phyloP scores from a whole-genome alignment of 768 basidiomycete species.

The Chiua virens region DNA sequence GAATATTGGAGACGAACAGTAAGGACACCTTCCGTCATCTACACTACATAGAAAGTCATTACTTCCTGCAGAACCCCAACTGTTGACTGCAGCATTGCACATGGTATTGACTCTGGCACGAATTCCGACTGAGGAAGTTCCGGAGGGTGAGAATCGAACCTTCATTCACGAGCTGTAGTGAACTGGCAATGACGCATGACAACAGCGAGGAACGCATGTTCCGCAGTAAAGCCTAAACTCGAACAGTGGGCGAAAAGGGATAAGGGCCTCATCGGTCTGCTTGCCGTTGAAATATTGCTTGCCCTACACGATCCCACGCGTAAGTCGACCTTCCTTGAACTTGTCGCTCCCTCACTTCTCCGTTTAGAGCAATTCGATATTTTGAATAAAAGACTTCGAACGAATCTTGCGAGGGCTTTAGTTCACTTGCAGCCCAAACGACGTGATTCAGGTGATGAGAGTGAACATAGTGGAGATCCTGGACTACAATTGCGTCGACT shows the following conservation, averaged over 20 bases:
- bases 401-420: slow-evolving; percentile 18
- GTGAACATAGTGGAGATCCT: background rate
- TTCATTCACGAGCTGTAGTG: no score
- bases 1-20: slow-evolving; percentile 17
- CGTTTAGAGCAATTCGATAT: slow-evolving; percentile 9
- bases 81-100: slow-evolving; percentile 16
- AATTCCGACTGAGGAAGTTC: no score
- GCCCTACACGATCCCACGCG: slow-evolving; percentile 10
- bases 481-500: no score
- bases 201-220: background rate
- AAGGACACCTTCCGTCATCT: background rate
- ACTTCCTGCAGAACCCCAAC: slow-evolving; percentile 2
- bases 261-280: slow-evolving; percentile 11
- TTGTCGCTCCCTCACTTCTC: background rate
- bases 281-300: slow-evolving; percentile 22
- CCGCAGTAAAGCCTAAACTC: slow-evolving; percentile 11
- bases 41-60: background rate
- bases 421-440: background rate
- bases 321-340: no score
- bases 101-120: slow-evolving; percentile 17
- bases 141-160: no score
- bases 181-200: background rate
- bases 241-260: no score
- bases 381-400: slow-evolving; percentile 6
- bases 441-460: background rate